These are phyloP conservation scores for Cystobasidium ongulense DNA, from an alignment of 768 basidiomycete genomes.

Conservation along the genomic window DNA sequence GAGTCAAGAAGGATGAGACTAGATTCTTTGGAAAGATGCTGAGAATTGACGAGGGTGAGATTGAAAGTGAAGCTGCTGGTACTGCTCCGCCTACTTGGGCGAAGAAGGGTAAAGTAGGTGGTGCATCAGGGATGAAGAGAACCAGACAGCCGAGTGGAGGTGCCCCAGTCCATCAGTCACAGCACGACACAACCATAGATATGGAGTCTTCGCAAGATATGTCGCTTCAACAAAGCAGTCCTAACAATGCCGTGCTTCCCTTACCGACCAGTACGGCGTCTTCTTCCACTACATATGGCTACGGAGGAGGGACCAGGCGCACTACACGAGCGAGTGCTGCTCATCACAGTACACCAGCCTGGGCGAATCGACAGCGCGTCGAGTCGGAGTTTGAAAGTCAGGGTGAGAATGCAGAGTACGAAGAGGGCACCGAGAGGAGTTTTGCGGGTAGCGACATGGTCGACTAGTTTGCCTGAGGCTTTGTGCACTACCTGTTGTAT, in stretches of 20 bases:
- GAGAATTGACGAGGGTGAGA: not conserved
- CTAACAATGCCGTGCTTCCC: not conserved
- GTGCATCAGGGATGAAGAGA: not conserved
- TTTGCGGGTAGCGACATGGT: conserved; percentile 18
- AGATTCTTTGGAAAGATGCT: conserved; percentile 1
- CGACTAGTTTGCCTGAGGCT: not conserved
- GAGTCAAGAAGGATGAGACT: conserved; percentile 8
- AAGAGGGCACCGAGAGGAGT: conserved; percentile 6
- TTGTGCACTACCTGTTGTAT: too few relatives aligned
- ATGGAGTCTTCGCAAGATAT: not conserved
- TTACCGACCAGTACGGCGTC: not conserved
- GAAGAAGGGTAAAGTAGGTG: not conserved
- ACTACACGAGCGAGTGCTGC: not conserved
- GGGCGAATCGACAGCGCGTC: not conserved
- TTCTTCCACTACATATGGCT: not conserved
- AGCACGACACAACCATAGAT: not conserved
- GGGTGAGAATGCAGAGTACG: conserved; percentile 23
- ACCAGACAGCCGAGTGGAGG: not conserved
- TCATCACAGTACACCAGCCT: not conserved
- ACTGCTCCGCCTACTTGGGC: not conserved
- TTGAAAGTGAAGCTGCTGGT: not conserved
- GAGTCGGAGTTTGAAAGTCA: conserved; percentile 1
- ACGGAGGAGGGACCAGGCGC: not conserved
- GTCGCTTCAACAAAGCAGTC: not conserved
- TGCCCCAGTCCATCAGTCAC: not conserved